These are phyloP conservation scores for Fusarium brachygibbosum DNA, from an alignment of 2,329 filamentous ascomycete genomes.

Conservation along the genomic window DNA sequence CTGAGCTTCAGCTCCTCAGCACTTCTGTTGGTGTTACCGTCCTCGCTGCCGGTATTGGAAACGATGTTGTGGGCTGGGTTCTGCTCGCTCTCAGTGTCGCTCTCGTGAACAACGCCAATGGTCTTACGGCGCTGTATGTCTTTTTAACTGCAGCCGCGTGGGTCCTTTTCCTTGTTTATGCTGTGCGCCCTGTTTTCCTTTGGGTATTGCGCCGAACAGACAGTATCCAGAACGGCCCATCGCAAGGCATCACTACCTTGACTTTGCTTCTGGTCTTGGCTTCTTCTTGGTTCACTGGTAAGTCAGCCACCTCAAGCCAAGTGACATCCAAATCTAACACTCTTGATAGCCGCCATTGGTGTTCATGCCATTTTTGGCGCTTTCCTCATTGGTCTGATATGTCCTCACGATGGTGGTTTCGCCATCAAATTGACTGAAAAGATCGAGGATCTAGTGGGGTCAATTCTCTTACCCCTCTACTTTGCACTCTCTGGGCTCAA, in stretches of 20 bases:
- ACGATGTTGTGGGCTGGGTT: slow-evolving; percentile 84
- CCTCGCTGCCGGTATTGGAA: slow-evolving; percentile 90
- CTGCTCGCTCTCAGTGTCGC: slow-evolving; percentile 93
- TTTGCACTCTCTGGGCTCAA: slow-evolving; percentile 92
- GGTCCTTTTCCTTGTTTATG: slow-evolving; percentile 79
- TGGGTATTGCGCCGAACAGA: slow-evolving; percentile 80
- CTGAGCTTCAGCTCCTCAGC: slow-evolving; percentile 86
- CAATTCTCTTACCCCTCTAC: slow-evolving; percentile 89
- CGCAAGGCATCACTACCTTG: slow-evolving; percentile 84
- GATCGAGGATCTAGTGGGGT: slow-evolving; percentile 89
- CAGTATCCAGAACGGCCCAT: slow-evolving; percentile 88
- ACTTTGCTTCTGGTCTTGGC: slow-evolving; percentile 83
- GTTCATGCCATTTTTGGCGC: slow-evolving; percentile 95
- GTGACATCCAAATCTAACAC: background rate
- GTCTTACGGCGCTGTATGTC: slow-evolving; percentile 87
- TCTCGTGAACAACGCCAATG: slow-evolving; percentile 87
- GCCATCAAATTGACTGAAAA: slow-evolving; percentile 93
- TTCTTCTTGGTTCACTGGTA: slow-evolving; percentile 85
- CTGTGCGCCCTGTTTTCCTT: slow-evolving; percentile 79
- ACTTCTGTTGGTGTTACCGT: slow-evolving; percentile 90
- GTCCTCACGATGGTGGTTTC: slow-evolving; percentile 90
- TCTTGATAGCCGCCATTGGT: slow-evolving; percentile 74
- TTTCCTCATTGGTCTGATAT: slow-evolving; percentile 90
- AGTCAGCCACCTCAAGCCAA: background rate
- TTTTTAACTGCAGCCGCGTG: slow-evolving; percentile 82